Percentiles rank a stretch among this genome's conserved stretches.
These are phyloP conservation scores for Barnettozyma salicaria DNA, from an alignment of 805 yeast species.

Conservation along the genomic window DNA sequence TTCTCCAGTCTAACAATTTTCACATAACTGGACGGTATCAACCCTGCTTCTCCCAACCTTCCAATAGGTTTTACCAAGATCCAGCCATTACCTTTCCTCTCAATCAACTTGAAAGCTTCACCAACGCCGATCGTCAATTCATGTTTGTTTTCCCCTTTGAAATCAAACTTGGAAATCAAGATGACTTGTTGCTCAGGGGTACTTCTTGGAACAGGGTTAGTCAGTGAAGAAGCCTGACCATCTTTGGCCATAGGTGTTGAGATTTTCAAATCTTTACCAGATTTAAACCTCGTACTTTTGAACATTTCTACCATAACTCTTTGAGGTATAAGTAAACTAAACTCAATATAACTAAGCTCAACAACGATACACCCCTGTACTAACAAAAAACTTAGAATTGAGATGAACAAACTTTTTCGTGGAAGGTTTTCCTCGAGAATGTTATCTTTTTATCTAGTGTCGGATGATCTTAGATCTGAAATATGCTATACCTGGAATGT, in stretches of 20 bases:
- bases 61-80: constrained; percentile 50
- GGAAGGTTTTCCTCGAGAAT: too few species aligned
- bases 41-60: constrained; percentile 38
- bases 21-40: constrained; percentile 46
- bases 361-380: too few species aligned
- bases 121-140: constrained; percentile 45
- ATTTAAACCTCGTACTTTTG: too few species aligned
- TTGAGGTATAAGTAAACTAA: too few species aligned
- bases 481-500: too few species aligned
- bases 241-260: not conserved
- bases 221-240: not conserved
- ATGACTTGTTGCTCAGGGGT: constrained; percentile 24
- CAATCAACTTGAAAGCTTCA: constrained; percentile 45
- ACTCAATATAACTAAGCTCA: too few species aligned
- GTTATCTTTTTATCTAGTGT: too few species aligned
- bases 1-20: constrained; percentile 40
- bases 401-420: too few species aligned
- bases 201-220: constrained; percentile 12
- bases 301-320: too few species aligned
- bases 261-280: too few species aligned
- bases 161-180: constrained; percentile 41
- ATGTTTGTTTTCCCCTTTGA: constrained; percentile 36
- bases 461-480: too few species aligned
- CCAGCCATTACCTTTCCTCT: constrained; percentile 48
- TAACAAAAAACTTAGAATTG: too few species aligned